Evolutionary conservation across 306 rosid species (phyloP).

Genomic region (Herpetospermum pedunculosum): DNA sequence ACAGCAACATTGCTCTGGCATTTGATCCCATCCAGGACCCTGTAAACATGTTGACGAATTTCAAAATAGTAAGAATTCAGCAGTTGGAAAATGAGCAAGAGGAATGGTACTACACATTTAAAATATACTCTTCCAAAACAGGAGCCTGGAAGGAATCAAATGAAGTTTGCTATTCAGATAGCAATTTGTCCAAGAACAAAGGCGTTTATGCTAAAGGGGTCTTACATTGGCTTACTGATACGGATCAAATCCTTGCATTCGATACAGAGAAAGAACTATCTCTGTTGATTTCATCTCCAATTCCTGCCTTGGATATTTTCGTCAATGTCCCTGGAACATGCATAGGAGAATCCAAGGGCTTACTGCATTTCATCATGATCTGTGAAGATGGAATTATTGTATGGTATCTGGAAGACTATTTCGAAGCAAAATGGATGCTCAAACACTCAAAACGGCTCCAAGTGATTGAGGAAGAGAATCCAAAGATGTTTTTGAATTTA

Average conservation of each 20-base stretch:
- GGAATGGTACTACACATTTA: constrained; percentile 21
- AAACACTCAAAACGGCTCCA: constrained; percentile 23
- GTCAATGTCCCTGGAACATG: constrained; percentile 25
- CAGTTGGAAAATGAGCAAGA: constrained; percentile 12
- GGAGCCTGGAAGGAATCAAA: constrained; percentile 30
- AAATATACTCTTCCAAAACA: constrained; percentile 31
- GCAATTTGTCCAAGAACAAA: constrained; percentile 22
- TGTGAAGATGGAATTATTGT: constrained; percentile 47
- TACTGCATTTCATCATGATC: constrained; percentile 29
- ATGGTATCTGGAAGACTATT: constrained; percentile 48
- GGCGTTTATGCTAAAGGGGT: constrained; percentile 28
- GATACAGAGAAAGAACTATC: constrained; percentile 36
- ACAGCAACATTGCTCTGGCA: constrained; percentile 24
- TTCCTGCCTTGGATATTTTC: constrained; percentile 20
- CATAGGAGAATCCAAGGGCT: constrained; percentile 48
- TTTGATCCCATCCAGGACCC: constrained; percentile 24
- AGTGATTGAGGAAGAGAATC: constrained; percentile 30
- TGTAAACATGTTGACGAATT: constrained; percentile 12
- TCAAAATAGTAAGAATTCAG: constrained; percentile 28
- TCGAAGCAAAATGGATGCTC: constrained; percentile 34
- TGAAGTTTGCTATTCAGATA: constrained; percentile 23
- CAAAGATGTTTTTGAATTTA: constrained; percentile 24
- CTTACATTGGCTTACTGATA: constrained; percentile 45
- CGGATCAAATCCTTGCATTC: constrained; percentile 33
- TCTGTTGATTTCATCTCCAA: constrained; percentile 32